A percentile compares a stretch with the other conserved stretches of the same genome.
Conservation (phyloP, 2,329 filamentous ascomycete genomes). For the Phyllosticta capitalensis region DNA sequence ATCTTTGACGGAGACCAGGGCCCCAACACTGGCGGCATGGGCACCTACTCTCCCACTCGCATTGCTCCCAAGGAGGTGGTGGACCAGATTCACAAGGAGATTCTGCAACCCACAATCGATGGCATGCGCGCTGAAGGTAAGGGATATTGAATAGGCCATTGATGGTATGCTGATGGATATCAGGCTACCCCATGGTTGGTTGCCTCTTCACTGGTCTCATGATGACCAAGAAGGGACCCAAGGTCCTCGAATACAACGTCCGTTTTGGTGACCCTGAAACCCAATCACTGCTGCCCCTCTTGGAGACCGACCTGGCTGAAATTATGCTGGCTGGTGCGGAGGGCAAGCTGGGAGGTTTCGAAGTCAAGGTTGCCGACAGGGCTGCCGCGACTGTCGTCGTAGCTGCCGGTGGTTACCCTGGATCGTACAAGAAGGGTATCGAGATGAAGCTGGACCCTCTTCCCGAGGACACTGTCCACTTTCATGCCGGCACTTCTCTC, state of each 20-base stretch:
- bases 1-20: conserved; percentile 84
- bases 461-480: conserved; percentile 55
- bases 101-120: conserved; percentile 81
- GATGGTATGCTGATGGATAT: conserved; percentile 1
- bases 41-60: conserved; percentile 75
- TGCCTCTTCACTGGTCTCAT: conserved; percentile 86
- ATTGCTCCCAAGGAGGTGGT: conserved; percentile 52
- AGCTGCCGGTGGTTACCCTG: conserved; percentile 84
- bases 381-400: conserved; percentile 88
- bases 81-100: conserved; percentile 65
- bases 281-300: conserved; percentile 71
- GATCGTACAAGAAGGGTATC: conserved; percentile 68
- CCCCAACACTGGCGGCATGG: conserved; percentile 96
- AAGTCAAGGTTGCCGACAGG: conserved; percentile 52
- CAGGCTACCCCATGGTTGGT: conserved; percentile 42
- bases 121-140: conserved; percentile 72
- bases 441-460: conserved; percentile 48
- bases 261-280: conserved; percentile 89
- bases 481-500: conserved; percentile 80
- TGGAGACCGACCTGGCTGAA: conserved; percentile 79
- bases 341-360: conserved; percentile 60
- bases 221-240: conserved; percentile 73
- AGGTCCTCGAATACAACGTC: conserved; percentile 86
- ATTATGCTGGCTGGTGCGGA: conserved; percentile 79
- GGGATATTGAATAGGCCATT: conserved; percentile 1